Percentiles rank a stretch among this genome's conserved stretches.
Conservation (phyloP, 2,329 filamentous ascomycete species). For the Alternaria rosae region DNA sequence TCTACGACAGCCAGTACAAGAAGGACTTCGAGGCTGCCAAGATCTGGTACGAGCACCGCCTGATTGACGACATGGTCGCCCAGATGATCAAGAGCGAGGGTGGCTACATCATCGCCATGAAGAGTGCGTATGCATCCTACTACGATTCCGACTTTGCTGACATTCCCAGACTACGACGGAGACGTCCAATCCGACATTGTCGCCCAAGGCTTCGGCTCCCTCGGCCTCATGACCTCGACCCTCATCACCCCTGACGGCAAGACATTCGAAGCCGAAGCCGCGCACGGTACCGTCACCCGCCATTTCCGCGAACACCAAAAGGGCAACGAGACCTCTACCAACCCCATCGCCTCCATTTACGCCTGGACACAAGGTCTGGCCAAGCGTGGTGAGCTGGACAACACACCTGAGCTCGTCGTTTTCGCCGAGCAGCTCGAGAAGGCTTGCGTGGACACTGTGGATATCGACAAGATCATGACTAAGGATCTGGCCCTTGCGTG, state of each 20-base stretch:
- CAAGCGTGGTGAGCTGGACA: conserved; percentile 91
- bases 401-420: conserved; percentile 87
- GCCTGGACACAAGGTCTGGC: conserved; percentile 95
- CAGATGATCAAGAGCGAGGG: conserved; percentile 99
- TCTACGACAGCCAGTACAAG: conserved; percentile 89
- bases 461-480: conserved; percentile 96
- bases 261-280: conserved; percentile 96
- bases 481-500: conserved; percentile 97
- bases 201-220: conserved; percentile 95
- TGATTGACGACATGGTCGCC: conserved; percentile 99
- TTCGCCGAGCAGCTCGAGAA: conserved; percentile 93
- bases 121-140: conserved; percentile 68
- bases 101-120: conserved; percentile 96
- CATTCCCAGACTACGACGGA: conserved; percentile 85
- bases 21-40: conserved; percentile 86
- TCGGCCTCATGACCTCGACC: conserved; percentile 98
- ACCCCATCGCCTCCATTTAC: conserved; percentile 99
- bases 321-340: conserved; percentile 94
- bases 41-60: conserved; percentile 99
- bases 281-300: conserved; percentile 96
- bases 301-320: conserved; percentile 99
- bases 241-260: conserved; percentile 96
- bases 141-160: conserved; percentile 19
- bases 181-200: conserved; percentile 99
- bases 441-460: conserved; percentile 93